phyloP scores from a whole-genome alignment of 2,329 filamentous ascomycete genomes.

The Fusarium palustre region DNA sequence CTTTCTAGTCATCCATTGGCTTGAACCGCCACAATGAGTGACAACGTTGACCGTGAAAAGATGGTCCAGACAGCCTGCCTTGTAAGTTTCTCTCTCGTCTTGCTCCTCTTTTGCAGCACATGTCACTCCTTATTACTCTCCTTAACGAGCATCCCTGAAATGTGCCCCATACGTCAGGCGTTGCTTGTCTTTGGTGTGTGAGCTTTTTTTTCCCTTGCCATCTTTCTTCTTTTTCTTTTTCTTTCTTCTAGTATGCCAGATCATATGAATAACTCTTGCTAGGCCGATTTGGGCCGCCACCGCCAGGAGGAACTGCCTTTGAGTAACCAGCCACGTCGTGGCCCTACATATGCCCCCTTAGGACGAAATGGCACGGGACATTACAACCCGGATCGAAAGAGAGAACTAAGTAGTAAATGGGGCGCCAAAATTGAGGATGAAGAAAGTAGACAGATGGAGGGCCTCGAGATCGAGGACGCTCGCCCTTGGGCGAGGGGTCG shows the following conservation, averaged over 20 bases:
- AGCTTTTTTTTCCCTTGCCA: neutral
- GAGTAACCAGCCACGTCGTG: constrained; percentile 11
- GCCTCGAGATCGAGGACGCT: constrained; percentile 32
- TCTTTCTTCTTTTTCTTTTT: neutral
- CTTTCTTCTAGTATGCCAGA: neutral
- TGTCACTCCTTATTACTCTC: neutral
- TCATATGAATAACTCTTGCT: neutral
- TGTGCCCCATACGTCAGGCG: neutral
- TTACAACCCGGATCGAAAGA: neutral
- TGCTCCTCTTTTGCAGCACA: neutral
- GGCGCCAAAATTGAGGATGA: constrained; percentile 37
- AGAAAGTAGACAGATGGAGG: constrained; percentile 39
- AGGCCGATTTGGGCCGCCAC: constrained; percentile 42
- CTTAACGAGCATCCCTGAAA: neutral
- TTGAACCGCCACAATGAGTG: constrained; percentile 30
- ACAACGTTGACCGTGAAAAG: constrained; percentile 7
- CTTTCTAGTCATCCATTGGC: neutral
- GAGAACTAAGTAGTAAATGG: constrained; percentile 26
- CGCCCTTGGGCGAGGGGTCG: constrained; percentile 41
- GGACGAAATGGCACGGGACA: constrained; percentile 25
- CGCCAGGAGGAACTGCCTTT: constrained; percentile 46
- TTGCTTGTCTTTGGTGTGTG: neutral
- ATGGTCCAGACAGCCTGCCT: constrained; percentile 21
- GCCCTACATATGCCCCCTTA: constrained; percentile 25
- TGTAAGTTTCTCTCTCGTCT: constrained; percentile 26